phyloP scores from a whole-genome alignment of 164 flowering plant genomes.

The Stephania cephalantha region DNA sequence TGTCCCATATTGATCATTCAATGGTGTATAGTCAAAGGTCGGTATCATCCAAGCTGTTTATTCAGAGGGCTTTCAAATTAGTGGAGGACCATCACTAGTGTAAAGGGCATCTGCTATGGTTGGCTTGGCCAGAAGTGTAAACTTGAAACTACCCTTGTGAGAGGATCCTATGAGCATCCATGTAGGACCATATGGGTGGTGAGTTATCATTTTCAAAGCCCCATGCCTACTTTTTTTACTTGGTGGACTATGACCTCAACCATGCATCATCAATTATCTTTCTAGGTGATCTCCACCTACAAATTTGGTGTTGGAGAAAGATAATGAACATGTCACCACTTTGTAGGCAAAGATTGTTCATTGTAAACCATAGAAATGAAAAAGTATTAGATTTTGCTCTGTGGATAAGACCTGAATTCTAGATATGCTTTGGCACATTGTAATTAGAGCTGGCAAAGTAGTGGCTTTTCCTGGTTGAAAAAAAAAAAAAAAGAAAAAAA shows the following conservation, averaged over 20 bases:
- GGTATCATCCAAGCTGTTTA: not conserved
- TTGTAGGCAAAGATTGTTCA: not conserved
- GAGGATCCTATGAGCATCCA: not conserved
- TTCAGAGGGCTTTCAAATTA: not conserved
- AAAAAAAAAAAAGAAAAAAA: no score
- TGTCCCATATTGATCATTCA: not conserved
- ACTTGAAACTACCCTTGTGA: not conserved
- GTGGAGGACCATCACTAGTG: constrained; percentile 3
- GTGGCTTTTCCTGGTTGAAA: no score
- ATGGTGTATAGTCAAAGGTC: not conserved
- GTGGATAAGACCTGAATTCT: not conserved
- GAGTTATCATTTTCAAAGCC: not conserved
- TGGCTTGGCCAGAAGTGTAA: not conserved
- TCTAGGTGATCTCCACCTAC: not conserved
- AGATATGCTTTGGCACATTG: not conserved
- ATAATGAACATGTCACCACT: not conserved
- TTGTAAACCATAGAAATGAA: not conserved
- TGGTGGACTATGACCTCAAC: not conserved
- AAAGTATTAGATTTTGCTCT: not conserved
- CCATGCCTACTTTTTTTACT: not conserved
- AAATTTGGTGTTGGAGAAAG: not conserved
- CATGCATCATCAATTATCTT: not conserved
- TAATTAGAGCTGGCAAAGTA: not conserved
- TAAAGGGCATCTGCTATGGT: not conserved
- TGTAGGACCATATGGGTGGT: not conserved